These are phyloP conservation scores for Phlebiopsis gigantea DNA, from an alignment of 768 basidiomycete genomes.

Conservation along the genomic window DNA sequence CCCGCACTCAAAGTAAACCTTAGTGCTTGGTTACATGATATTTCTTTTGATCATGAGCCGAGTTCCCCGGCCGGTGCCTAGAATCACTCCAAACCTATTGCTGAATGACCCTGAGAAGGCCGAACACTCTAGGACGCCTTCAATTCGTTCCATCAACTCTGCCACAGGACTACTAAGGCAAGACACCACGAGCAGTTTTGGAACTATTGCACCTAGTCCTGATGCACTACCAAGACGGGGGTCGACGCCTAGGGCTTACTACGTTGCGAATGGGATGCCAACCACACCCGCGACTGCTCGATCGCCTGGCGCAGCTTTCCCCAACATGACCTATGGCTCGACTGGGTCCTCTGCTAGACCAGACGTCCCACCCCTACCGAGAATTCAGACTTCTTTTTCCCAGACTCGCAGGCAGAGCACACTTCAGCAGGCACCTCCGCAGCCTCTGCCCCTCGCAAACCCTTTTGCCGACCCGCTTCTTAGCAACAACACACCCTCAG, in stretches of 20 bases:
- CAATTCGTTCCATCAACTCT: constrained; percentile 11
- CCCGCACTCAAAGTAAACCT: background rate
- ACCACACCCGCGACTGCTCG: background rate
- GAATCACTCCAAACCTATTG: constrained; percentile 18
- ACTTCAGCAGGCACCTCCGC: background rate
- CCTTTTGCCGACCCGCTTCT: constrained; percentile 17
- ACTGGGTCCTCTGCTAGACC: background rate
- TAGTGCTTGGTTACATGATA: constrained; percentile 21
- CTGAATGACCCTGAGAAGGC: constrained; percentile 7
- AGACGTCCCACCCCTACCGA: background rate
- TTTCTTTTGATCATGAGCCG: constrained; percentile 22
- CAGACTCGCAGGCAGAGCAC: background rate
- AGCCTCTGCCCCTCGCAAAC: constrained; percentile 10
- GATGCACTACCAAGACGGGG: background rate
- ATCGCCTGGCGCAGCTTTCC: background rate
- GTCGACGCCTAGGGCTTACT: background rate
- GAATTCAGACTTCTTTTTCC: background rate
- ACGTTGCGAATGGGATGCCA: background rate
- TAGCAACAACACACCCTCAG: constrained; percentile 12
- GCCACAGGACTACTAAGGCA: constrained; percentile 13
- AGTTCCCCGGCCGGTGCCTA: constrained; percentile 18
- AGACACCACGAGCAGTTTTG: background rate
- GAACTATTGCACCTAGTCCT: background rate
- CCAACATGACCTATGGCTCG: background rate
- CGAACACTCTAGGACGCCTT: constrained; percentile 8